phyloP scores from a whole-genome alignment of 2,329 filamentous ascomycete genomes.

The Pseudocercospora musae region DNA sequence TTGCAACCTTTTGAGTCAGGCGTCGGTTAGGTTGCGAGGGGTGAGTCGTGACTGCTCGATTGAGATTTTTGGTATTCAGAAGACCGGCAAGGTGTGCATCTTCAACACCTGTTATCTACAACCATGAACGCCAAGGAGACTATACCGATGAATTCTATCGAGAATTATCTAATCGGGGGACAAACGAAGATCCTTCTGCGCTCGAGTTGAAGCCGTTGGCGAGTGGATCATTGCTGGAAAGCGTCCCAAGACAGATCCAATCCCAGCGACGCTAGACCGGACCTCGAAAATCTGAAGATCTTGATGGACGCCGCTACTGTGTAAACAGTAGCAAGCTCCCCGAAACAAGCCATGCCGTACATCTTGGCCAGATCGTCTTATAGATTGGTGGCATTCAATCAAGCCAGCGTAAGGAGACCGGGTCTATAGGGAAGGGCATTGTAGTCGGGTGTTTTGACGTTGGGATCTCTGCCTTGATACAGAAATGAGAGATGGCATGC shows the following conservation, averaged over 20 bases:
- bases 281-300: neutral
- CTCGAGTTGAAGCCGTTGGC: neutral
- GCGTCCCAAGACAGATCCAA: neutral
- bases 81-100: neutral
- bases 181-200: neutral
- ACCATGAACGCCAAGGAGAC: neutral
- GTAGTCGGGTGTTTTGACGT: conserved; percentile 48
- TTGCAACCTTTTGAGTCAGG: too few species aligned
- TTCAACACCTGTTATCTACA: neutral
- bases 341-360: neutral
- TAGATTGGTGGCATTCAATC: too few species aligned
- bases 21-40: too few species aligned
- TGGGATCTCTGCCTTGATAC: conserved; percentile 54
- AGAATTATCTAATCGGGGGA: neutral
- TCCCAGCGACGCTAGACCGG: neutral
- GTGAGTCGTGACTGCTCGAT: too few species aligned
- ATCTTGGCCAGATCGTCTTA: neutral
- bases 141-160: neutral
- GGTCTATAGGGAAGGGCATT: conserved; percentile 53
- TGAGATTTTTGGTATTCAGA: neutral
- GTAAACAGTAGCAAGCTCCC: neutral
- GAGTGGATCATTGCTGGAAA: too few species aligned
- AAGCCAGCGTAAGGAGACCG: conserved; percentile 51
- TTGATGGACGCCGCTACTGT: neutral
- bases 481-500: conserved; percentile 63